Base-by-base conservation (phyloP, 805 yeast species). In the Candida methanosorbosa region DNA sequence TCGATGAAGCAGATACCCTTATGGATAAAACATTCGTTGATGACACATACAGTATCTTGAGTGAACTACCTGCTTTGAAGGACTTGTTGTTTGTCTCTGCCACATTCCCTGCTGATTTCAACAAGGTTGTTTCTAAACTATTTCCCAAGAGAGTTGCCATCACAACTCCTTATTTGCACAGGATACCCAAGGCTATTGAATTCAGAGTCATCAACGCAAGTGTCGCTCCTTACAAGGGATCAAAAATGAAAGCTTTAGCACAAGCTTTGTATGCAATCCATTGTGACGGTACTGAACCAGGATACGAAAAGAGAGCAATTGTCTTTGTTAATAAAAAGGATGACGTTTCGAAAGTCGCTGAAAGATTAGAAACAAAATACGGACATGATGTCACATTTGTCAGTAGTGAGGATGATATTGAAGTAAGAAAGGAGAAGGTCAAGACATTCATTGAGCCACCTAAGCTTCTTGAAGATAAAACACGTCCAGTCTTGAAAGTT, bases 1-100 rank as follows among this genome's bases (percentile, higher is more conserved):
- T 83, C 12, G 98, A 90, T 53, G 98, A 90, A 56, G 97, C 98
- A 0, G 98, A 90, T 57, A 82, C 95, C 0, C 61, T 90, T 37
- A 69, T 88, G 76, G 95, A 88, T 52, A 72, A 75, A 34, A 79
- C 92, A 0, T 88, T 87, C 70, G 56, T 78, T 9, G 68, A 68
- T 18, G 78, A 75, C 32, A 83, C 95, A 3, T 68, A 74, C 41
- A 55, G 63, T 2, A 70, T 74, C 2, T 59, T 86, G 12, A 63
- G 57, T 17, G 44, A 56, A 32, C 66, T 77, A 60, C 48, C 59
- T 4, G 70, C 72, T 39, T 58, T 81, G 27, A 66, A 64, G 31
- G 81, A 84, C 40, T 55, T 86, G 17, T 68, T 88, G 1, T 73
- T 90, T 44, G 84, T 90, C 39, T 80, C 95, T 1, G 97, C 97